These are phyloP conservation scores for Baeospora myosura DNA, from an alignment of 1,284 basidiomycete species.

Conservation along the genomic window DNA sequence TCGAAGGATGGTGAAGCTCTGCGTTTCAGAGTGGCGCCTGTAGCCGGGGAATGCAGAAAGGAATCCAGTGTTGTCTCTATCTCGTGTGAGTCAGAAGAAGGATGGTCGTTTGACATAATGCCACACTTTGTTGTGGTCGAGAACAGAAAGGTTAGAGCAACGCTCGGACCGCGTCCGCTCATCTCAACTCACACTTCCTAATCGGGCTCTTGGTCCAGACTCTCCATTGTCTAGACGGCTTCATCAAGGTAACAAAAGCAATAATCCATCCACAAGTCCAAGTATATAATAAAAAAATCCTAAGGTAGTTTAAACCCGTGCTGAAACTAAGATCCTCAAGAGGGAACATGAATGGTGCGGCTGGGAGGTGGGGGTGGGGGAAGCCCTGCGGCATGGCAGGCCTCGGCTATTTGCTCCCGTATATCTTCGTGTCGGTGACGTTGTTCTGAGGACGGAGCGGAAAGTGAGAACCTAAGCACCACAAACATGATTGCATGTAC, in stretches of 20 bases:
- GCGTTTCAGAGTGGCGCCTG: slow-evolving; percentile 45
- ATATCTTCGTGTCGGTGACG: slow-evolving; percentile 39
- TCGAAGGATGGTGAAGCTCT: slow-evolving; percentile 55
- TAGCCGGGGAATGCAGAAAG: slow-evolving; percentile 17
- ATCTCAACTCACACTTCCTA: slow-evolving; percentile 2
- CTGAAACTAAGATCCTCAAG: no score
- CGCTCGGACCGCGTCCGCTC: not conserved
- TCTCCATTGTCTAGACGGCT: no score
- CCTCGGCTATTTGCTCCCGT: slow-evolving; percentile 36
- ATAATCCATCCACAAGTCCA: no score
- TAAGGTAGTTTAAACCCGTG: no score
- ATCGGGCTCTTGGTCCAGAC: no score
- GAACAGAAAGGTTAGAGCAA: not conserved
- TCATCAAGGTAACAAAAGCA: no score
- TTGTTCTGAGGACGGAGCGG: slow-evolving; percentile 36
- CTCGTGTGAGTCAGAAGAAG: no score
- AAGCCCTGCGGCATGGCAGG: slow-evolving; percentile 45
- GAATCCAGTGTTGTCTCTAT: slow-evolving; percentile 1
- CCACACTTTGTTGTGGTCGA: no score
- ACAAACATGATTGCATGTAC: slow-evolving; percentile 17
- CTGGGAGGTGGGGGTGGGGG: slow-evolving; percentile 27
- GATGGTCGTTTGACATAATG: slow-evolving; percentile 3
- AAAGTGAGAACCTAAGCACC: not conserved
- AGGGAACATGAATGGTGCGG: no score
- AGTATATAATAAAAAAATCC: no score